A percentile compares a stretch with the other conserved stretches of the same genome.
These are phyloP conservation scores for Gleditsia sinensis DNA, from an alignment of 306 rosid species.

Conservation along the genomic window DNA sequence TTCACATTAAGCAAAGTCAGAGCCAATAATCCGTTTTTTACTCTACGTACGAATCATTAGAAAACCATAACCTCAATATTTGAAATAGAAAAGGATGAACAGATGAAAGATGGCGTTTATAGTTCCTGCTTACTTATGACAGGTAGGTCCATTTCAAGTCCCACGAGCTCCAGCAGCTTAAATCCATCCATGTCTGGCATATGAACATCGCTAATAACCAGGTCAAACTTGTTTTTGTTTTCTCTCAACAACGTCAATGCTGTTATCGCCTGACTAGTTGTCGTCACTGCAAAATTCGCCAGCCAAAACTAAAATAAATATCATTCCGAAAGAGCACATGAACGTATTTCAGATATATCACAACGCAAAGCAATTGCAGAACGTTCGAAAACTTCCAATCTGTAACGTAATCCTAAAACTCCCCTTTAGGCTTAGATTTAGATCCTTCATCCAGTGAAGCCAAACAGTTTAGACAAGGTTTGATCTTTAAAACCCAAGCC, in stretches of 20 bases:
- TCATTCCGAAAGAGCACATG: slow-evolving; percentile 9
- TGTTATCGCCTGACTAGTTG: slow-evolving; percentile 72
- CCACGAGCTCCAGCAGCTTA: slow-evolving; percentile 93
- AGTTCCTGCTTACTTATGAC: slow-evolving; percentile 75
- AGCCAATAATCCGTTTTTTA: too few relatives aligned
- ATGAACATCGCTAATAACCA: slow-evolving; percentile 96
- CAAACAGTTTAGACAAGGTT: background rate
- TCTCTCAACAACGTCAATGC: slow-evolving; percentile 89
- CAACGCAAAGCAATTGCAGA: background rate
- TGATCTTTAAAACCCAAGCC: slow-evolving; percentile 24
- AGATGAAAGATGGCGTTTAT: background rate
- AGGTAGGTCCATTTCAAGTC: slow-evolving; percentile 99
- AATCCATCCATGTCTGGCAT: slow-evolving; percentile 99
- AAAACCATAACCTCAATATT: slow-evolving; percentile 22
- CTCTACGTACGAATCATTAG: too few relatives aligned
- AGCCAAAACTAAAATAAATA: slow-evolving; percentile 25
- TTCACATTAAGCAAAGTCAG: too few relatives aligned
- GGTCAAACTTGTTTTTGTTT: slow-evolving; percentile 79
- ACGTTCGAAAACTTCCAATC: background rate
- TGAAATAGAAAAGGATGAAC: background rate
- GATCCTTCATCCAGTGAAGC: background rate
- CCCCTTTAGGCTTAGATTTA: background rate
- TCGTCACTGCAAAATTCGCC: slow-evolving; percentile 69
- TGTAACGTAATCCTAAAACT: background rate
- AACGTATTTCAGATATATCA: slow-evolving; percentile 7